Conservation (phyloP, 2,329 filamentous ascomycete genomes). For the Exophiala mesophila region DNA sequence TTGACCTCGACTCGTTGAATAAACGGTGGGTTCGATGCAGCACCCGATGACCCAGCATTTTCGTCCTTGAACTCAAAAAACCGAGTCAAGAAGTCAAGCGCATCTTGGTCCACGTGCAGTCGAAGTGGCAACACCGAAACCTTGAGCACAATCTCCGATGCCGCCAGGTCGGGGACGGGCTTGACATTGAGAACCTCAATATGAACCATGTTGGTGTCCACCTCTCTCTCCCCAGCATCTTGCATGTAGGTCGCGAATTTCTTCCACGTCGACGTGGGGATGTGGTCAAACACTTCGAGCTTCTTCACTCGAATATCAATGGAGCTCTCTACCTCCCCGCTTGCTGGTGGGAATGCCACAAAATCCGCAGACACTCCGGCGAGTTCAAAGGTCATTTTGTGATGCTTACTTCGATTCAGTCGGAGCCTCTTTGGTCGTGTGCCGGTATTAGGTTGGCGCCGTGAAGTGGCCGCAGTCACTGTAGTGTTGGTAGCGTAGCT, state of each 20-base stretch:
- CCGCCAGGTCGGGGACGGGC: conserved; percentile 75
- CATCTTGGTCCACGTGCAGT: conserved; percentile 94
- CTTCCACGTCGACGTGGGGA: conserved; percentile 94
- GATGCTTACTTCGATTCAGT: conserved; percentile 76
- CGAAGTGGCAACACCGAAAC: conserved; percentile 75
- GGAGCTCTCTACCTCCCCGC: conserved; percentile 79
- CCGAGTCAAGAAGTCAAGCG: conserved; percentile 89
- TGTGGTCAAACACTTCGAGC: conserved; percentile 87
- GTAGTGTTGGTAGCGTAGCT: conserved; percentile 73
- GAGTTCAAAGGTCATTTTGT: conserved; percentile 94
- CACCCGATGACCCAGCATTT: conserved; percentile 45
- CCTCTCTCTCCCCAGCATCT: conserved; percentile 79
- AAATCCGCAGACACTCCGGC: conserved; percentile 78
- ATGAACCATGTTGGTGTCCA: conserved; percentile 83
- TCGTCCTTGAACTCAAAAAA: conserved; percentile 99
- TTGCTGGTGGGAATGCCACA: conserved; percentile 69
- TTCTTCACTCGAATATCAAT: conserved; percentile 77
- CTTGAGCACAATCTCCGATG: conserved; percentile 82
- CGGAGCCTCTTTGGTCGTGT: conserved; percentile 58
- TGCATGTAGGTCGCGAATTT: conserved; percentile 95
- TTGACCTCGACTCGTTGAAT: conserved; percentile 85
- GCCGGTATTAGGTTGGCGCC: conserved; percentile 26
- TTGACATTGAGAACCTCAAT: conserved; percentile 83
- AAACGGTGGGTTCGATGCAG: conserved; percentile 72
- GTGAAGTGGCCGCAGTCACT: conserved; percentile 35